These are phyloP conservation scores for Knufia petricola DNA, from an alignment of 2,329 filamentous ascomycete species.

Conservation along the genomic window DNA sequence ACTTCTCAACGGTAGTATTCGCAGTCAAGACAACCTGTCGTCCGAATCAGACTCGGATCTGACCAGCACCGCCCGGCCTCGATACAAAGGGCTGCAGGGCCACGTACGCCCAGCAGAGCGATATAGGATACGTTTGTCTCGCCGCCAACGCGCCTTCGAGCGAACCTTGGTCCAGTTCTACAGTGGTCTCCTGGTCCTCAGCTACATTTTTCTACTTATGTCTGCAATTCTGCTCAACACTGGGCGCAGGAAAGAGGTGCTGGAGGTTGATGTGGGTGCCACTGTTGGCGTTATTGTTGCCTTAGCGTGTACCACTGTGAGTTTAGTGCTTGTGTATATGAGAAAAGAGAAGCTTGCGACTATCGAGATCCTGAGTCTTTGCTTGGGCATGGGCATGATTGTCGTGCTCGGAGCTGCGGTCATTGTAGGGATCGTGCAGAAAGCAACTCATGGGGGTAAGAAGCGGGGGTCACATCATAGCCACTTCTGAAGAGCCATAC, in stretches of 20 bases:
- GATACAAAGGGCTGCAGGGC: conserved; percentile 4
- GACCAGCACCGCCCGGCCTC: background rate
- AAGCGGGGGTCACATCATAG: no score
- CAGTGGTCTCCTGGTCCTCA: conserved; percentile 46
- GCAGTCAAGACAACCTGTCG: conserved; percentile 12
- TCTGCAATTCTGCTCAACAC: conserved; percentile 57
- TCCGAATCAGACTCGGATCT: conserved; percentile 17
- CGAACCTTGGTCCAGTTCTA: conserved; percentile 47
- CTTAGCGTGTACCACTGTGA: conserved; percentile 12
- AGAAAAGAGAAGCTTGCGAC: conserved; percentile 6
- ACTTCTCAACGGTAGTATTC: background rate
- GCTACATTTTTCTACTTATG: conserved; percentile 55
- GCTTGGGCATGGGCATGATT: background rate
- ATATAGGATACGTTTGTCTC: conserved; percentile 11
- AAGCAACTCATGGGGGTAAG: no score
- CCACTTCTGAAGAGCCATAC: no score
- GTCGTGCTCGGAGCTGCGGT: conserved; percentile 1
- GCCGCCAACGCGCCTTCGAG: conserved; percentile 41
- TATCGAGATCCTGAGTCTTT: conserved; percentile 3
- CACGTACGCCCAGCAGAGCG: conserved; percentile 5
- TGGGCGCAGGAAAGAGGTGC: conserved; percentile 55
- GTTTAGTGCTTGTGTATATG: conserved; percentile 15
- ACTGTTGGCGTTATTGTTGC: conserved; percentile 60
- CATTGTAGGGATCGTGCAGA: conserved; percentile 7
- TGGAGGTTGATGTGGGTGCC: conserved; percentile 66